Conservation (phyloP, 768 basidiomycete species). For the Ramaria sp. region DNA sequence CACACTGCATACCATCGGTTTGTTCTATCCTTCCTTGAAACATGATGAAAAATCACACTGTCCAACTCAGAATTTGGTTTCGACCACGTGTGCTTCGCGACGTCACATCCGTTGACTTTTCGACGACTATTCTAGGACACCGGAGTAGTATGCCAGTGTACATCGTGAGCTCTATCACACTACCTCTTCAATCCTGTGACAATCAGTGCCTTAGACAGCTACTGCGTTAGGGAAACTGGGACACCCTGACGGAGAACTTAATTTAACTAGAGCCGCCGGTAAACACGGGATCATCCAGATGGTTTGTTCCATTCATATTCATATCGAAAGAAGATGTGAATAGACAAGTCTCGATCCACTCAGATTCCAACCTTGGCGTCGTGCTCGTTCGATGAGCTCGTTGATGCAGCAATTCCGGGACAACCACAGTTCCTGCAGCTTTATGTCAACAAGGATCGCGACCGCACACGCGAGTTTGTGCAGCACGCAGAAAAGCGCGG, state of each 20-base stretch:
- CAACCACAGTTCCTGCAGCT: slow-evolving; percentile 86
- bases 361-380: slow-evolving; percentile 94
- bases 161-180: slow-evolving; percentile 39
- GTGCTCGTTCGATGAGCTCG: slow-evolving; percentile 91
- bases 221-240: slow-evolving; percentile 91
- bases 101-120: slow-evolving; percentile 79
- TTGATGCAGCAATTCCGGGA: slow-evolving; percentile 71
- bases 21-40: background rate
- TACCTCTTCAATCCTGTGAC: background rate
- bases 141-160: slow-evolving; percentile 69
- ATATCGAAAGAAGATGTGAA: background rate
- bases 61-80: slow-evolving; percentile 62
- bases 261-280: slow-evolving; percentile 79
- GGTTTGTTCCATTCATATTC: slow-evolving; percentile 25
- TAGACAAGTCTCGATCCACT: background rate
- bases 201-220: slow-evolving; percentile 38
- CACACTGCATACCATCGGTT: slow-evolving; percentile 86
- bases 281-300: slow-evolving; percentile 70
- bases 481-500: slow-evolving; percentile 86
- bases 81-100: slow-evolving; percentile 78
- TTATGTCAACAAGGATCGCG: slow-evolving; percentile 89
- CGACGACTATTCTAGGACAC: slow-evolving; percentile 71
- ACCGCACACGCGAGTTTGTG: slow-evolving; percentile 76
- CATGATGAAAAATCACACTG: background rate
- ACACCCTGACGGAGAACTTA: slow-evolving; percentile 91